These are phyloP conservation scores for Cyberlindnera xylosilytica DNA, from an alignment of 805 yeast genomes.

Conservation along the genomic window DNA sequence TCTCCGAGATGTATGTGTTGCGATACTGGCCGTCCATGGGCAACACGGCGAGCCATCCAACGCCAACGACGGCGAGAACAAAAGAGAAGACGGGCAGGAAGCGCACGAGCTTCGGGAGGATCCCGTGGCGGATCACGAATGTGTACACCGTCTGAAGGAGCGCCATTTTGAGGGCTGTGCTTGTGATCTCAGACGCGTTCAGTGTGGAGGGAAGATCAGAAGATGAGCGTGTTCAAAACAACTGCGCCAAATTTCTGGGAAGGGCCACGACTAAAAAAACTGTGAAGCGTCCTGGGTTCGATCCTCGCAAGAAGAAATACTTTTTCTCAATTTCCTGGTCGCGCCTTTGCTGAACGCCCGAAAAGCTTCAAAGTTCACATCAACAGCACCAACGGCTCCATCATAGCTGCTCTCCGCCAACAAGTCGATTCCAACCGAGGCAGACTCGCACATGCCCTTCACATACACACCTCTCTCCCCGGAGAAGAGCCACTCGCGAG, in stretches of 20 bases:
- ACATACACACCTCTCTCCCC: slow-evolving; percentile 28
- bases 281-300: slow-evolving; percentile 99
- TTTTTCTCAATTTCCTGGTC: slow-evolving; percentile 6
- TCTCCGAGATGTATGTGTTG: slow-evolving; percentile 85
- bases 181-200: too few species aligned
- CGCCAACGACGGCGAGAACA: slow-evolving; percentile 42
- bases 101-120: slow-evolving; percentile 43
- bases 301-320: slow-evolving; percentile 98
- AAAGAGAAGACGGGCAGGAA: slow-evolving; percentile 42
- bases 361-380: too few species aligned
- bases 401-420: too few species aligned
- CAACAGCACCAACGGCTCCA: background rate
- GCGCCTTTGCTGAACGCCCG: too few species aligned
- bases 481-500: slow-evolving; percentile 27
- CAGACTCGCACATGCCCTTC: slow-evolving; percentile 23
- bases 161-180: slow-evolving; percentile 35
- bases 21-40: slow-evolving; percentile 84
- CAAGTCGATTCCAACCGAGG: too few species aligned
- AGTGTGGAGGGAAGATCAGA: too few species aligned
- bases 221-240: background rate
- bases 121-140: slow-evolving; percentile 40
- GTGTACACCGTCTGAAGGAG: slow-evolving; percentile 44
- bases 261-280: too few species aligned
- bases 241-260: too few species aligned
- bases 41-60: slow-evolving; percentile 56